Percentiles rank a stretch among this genome's conserved stretches.
Conservation (phyloP, 805 yeast species). For the Hanseniaspora thailandica region DNA sequence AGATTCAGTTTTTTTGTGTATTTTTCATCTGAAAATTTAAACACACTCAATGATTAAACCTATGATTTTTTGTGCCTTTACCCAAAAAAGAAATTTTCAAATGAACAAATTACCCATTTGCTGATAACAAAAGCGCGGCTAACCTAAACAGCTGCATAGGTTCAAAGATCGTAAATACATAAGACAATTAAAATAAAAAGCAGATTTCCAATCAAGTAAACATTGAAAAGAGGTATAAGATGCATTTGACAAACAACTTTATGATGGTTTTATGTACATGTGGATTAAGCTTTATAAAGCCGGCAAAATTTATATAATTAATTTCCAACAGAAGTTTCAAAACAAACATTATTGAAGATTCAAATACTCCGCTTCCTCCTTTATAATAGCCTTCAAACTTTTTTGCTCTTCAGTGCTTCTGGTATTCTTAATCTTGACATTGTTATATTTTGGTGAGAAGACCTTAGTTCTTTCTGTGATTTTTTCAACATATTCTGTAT, state of each 20-base stretch:
- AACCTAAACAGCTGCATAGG: too few species aligned
- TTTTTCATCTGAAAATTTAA: background rate
- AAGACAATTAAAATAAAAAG: too few species aligned
- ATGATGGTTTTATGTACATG: background rate
- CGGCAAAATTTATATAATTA: background rate
- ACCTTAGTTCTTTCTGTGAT: slow-evolving; percentile 7
- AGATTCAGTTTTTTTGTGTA: background rate
- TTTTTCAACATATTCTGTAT: slow-evolving; percentile 12
- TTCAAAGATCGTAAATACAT: too few species aligned
- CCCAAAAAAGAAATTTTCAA: background rate
- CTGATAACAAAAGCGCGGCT: background rate
- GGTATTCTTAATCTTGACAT: slow-evolving; percentile 12
- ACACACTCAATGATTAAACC: background rate
- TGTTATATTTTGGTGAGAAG: slow-evolving; percentile 4
- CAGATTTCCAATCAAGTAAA: too few species aligned
- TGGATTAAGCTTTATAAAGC: background rate
- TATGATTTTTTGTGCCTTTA: background rate
- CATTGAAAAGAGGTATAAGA: too few species aligned
- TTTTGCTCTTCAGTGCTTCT: slow-evolving; percentile 9
- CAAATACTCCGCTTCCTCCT: slow-evolving; percentile 6
- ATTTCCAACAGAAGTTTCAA: background rate
- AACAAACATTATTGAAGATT: background rate
- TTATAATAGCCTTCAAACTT: background rate
- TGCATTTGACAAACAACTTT: too few species aligned
- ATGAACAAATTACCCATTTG: background rate